Base-by-base conservation (phyloP, 129 eudicot genomes). In the Flaveria brownii region DNA sequence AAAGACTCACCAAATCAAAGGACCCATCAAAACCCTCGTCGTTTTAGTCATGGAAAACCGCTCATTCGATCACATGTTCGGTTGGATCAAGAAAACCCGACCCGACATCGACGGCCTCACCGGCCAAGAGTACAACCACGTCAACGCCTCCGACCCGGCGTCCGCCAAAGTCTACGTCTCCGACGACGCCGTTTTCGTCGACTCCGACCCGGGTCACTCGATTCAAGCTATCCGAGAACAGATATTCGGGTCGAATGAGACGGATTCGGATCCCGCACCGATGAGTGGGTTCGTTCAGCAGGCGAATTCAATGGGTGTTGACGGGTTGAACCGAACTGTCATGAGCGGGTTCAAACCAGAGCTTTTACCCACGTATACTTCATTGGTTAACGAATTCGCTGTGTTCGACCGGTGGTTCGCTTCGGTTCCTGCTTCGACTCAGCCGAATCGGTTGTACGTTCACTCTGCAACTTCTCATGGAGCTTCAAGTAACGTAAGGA, bases 201-300 rank as follows among this genome's bases (percentile, higher is more conserved):
- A 88, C 51, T 88, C 97, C 28, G 98, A 93, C 82, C 98, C 98
- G 66, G 98, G 98, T 52, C 97, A 93, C 86, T 90, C 97, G 0
- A 90, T 93, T 18, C 98, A 93, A 80, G 98, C 98, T n/a, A 93
- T 93, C 77, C 74, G 82, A 0, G 97, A 88, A 63, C 98, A 93
- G 77, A 82, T 93, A 61, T 90, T 93, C 87, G 98, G 98, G 70
- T 87, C 91, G 10, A 74, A 78, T 14, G 63, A 25, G 6, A 45
- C 90, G 1, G 45, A 41, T 0, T 12, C 85, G 1, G 69, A 84
- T 79, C 84, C 92, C 57, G 98, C 97, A 1, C 97, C 98, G 64
- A 93, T 93, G 98, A 87, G 83, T 83, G 98, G 98, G 78, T 93
- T 93, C 52, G 98, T 70, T 10, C 98, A 93, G 77, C 96, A 93